A percentile compares a stretch with the other conserved stretches of the same genome.
phyloP scores from a whole-genome alignment of 345 rosid species.

The Populus alba region DNA sequence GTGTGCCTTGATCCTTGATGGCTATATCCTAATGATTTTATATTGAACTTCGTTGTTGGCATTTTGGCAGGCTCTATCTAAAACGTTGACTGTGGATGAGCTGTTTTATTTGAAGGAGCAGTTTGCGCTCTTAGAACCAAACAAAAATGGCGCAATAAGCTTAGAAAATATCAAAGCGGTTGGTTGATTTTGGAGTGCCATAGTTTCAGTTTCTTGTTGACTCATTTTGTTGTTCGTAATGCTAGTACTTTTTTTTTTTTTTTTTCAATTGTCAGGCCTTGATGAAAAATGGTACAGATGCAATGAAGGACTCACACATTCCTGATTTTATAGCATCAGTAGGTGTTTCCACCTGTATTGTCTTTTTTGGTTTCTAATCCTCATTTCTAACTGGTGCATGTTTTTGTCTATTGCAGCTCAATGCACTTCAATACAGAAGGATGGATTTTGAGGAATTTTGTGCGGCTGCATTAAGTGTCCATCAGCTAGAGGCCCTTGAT shows the following conservation, averaged over 20 bases:
- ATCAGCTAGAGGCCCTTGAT: constrained; percentile 88
- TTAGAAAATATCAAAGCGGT: constrained; percentile 74
- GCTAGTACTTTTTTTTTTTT: constrained; percentile 12
- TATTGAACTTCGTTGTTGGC: neutral
- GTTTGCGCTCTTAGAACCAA: constrained; percentile 72
- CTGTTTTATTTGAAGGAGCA: constrained; percentile 70
- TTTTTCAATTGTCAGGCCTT: constrained; percentile 54
- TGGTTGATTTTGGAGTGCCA: constrained; percentile 13
- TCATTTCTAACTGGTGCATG: neutral
- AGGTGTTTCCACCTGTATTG: constrained; percentile 20
- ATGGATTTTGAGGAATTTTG: constrained; percentile 97
- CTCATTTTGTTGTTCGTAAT: constrained; percentile 6
- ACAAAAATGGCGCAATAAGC: constrained; percentile 58
- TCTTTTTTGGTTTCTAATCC: neutral
- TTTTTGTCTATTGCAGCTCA: constrained; percentile 46
- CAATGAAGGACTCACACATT: constrained; percentile 85
- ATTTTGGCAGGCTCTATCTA: constrained; percentile 74
- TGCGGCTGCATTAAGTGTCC: constrained; percentile 86
- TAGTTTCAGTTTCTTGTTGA: neutral
- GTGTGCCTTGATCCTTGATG: neutral
- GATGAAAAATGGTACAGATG: constrained; percentile 84
- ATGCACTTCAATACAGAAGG: constrained; percentile 78
- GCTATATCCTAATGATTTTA: neutral
- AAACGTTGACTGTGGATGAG: constrained; percentile 69
- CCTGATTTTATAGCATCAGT: constrained; percentile 88